These are phyloP conservation scores for Wickerhamomyces subpelliculosus DNA, from an alignment of 805 yeast genomes.

Conservation along the genomic window DNA sequence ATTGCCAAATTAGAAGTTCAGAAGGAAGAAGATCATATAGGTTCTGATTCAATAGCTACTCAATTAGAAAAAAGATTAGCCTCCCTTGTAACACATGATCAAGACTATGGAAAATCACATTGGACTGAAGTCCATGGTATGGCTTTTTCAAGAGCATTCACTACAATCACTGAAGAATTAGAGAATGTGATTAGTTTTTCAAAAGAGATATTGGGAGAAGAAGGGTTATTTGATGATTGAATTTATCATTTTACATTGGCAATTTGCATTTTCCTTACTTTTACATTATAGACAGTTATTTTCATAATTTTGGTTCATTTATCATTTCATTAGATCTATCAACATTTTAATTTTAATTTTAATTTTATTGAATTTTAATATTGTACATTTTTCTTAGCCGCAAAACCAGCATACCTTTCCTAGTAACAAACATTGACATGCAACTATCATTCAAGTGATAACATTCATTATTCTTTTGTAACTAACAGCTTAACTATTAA, in stretches of 20 bases:
- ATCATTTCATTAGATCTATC: no score
- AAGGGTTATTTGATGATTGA: constrained; percentile 9
- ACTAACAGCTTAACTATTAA: neutral
- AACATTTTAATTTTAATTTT: no score
- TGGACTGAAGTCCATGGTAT: constrained; percentile 44
- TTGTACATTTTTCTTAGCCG: no score
- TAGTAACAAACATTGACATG: no score
- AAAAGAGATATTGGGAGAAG: constrained; percentile 41
- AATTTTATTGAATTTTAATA: no score
- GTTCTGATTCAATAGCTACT: constrained; percentile 1
- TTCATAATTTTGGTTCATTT: no score
- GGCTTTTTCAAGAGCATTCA: constrained; percentile 42
- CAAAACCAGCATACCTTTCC: no score
- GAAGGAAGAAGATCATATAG: constrained; percentile 4
- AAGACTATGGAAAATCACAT: constrained; percentile 22
- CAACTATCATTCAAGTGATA: no score
- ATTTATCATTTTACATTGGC: neutral
- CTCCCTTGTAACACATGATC: constrained; percentile 2
- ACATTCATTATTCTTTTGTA: no score
- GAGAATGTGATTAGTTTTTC: constrained; percentile 29
- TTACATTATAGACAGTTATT: neutral
- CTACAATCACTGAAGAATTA: constrained; percentile 36
- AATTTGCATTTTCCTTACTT: neutral
- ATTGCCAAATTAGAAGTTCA: constrained; percentile 25
- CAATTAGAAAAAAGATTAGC: constrained; percentile 8